phyloP scores from a whole-genome alignment of 2,329 filamentous ascomycete species.

The Neurospora crassa region DNA sequence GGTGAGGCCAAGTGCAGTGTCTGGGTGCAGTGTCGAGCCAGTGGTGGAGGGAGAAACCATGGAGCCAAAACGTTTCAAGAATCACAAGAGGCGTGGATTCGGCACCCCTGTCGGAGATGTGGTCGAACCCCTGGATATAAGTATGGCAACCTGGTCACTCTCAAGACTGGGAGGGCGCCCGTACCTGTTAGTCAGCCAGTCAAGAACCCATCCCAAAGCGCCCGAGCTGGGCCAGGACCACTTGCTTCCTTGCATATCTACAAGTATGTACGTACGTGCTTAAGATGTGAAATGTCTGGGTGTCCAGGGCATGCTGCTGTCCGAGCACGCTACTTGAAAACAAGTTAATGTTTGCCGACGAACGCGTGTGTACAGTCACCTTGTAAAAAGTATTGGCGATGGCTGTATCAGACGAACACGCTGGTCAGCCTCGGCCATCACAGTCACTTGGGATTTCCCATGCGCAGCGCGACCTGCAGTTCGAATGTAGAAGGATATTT shows the following conservation, averaged over 20 bases:
- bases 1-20: not conserved
- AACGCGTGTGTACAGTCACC: not conserved
- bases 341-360: not conserved
- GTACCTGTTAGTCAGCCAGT: not conserved
- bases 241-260: not conserved
- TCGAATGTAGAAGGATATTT: not conserved
- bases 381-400: not conserved
- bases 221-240: not conserved
- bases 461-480: not conserved
- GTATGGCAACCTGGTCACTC: not conserved
- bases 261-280: not conserved
- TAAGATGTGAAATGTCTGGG: not conserved
- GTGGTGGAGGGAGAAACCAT: slow-evolving; percentile 9
- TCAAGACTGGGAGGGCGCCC: not conserved
- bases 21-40: not conserved
- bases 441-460: not conserved
- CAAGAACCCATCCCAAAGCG: not conserved
- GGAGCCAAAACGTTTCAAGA: slow-evolving; percentile 18
- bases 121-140: slow-evolving; percentile 10
- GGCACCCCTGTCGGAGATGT: slow-evolving; percentile 13
- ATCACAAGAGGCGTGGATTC: slow-evolving; percentile 5
- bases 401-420: not conserved
- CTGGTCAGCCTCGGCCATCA: not conserved
- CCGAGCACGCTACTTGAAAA: not conserved
- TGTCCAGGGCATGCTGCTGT: not conserved